Evolutionary conservation across 1,139 yeast genomes (phyloP).

Genomic region (Yamadazyma jaroonii): DNA sequence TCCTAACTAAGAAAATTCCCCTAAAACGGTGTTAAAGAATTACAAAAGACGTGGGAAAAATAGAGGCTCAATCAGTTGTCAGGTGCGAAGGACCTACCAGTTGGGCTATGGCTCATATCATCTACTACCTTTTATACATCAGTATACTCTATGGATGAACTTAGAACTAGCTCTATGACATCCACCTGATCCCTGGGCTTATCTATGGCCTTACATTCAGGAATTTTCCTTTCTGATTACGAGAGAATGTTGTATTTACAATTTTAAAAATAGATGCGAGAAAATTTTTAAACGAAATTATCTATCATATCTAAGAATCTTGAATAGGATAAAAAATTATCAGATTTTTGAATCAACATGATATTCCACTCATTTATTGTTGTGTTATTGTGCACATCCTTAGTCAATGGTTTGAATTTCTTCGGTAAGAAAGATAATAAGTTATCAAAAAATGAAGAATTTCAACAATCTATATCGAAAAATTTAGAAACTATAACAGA

Average conservation of each 20-base stretch:
- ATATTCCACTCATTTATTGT: background rate
- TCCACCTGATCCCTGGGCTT: no score
- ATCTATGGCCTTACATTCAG: no score
- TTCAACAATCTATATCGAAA: background rate
- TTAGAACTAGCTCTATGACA: no score
- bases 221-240: no score
- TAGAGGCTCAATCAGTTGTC: no score
- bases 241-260: background rate
- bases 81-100: no score
- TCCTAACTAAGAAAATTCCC: no score
- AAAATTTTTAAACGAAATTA: constrained; percentile 2
- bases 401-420: background rate
- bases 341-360: background rate
- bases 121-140: no score
- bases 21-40: no score
- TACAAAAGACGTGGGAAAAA: no score
- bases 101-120: no score
- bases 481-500: constrained; percentile 1
- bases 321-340: background rate
- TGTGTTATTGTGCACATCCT: background rate
- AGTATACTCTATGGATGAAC: no score
- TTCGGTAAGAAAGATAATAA: background rate
- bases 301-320: background rate
- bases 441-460: background rate
- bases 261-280: constrained; percentile 5